These are phyloP conservation scores for Rachicladosporium sp. DNA, from an alignment of 2,329 filamentous ascomycete species.

Conservation along the genomic window DNA sequence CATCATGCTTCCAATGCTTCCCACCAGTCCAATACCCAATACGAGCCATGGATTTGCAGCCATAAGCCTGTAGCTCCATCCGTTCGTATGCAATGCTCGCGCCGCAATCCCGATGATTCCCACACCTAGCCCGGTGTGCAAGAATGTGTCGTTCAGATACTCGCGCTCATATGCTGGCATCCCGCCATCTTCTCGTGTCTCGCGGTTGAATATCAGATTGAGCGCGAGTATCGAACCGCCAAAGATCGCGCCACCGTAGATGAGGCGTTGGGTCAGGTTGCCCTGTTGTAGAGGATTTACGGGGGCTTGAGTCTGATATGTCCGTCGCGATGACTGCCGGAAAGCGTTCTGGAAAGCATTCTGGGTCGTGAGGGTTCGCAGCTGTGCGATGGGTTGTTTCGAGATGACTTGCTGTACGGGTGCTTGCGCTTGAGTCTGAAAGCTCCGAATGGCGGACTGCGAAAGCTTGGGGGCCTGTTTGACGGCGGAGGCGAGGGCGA, in stretches of 20 bases:
- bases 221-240: slow-evolving; percentile 78
- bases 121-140: slow-evolving; percentile 88
- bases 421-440: slow-evolving; percentile 40
- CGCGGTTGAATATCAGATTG: slow-evolving; percentile 88
- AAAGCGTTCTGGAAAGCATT: slow-evolving; percentile 41
- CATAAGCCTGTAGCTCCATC: slow-evolving; percentile 90
- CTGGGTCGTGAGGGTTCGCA: slow-evolving; percentile 15
- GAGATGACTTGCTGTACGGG: slow-evolving; percentile 37
- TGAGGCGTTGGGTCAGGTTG: slow-evolving; percentile 54
- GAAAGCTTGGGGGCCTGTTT: slow-evolving; percentile 40
- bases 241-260: slow-evolving; percentile 83
- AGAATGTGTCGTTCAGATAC: slow-evolving; percentile 89
- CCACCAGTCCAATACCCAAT: slow-evolving; percentile 70
- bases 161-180: slow-evolving; percentile 81
- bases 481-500: slow-evolving; percentile 48
- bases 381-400: slow-evolving; percentile 17
- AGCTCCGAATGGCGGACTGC: slow-evolving; percentile 43
- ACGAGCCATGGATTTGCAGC: slow-evolving; percentile 88
- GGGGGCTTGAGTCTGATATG: slow-evolving; percentile 42
- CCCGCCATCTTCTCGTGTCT: slow-evolving; percentile 86
- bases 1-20: slow-evolving; percentile 89
- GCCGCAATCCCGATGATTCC: slow-evolving; percentile 90
- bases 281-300: slow-evolving; percentile 29
- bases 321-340: slow-evolving; percentile 48
- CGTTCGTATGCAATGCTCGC: slow-evolving; percentile 71